Evolutionary conservation across 2,329 filamentous ascomycete species (phyloP).

Genomic region (Botrytis elliptica): DNA sequence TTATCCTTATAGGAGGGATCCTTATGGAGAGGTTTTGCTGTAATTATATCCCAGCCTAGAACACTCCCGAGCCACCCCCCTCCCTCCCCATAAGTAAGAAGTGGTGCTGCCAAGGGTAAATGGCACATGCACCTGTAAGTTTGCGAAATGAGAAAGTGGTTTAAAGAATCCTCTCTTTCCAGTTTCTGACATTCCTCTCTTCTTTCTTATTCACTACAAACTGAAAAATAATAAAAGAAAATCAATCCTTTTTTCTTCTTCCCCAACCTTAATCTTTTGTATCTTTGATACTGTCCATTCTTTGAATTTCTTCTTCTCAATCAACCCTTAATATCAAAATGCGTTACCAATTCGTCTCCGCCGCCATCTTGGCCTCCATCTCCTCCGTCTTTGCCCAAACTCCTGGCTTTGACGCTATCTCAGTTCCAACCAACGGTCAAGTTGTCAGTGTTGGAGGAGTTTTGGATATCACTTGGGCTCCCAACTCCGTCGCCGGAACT

Average conservation of each 20-base stretch:
- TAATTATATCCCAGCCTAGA: slow-evolving; percentile 8
- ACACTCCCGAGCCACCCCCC: not conserved
- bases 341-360: slow-evolving; percentile 34
- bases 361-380: slow-evolving; percentile 33
- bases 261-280: slow-evolving; percentile 23
- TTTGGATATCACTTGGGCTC: slow-evolving; percentile 52
- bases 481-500: slow-evolving; percentile 44
- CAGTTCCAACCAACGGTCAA: slow-evolving; percentile 47
- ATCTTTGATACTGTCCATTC: slow-evolving; percentile 37
- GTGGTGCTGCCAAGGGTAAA: slow-evolving; percentile 11
- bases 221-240: slow-evolving; percentile 13
- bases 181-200: not conserved
- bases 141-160: slow-evolving; percentile 6
- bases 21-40: too few relatives aligned
- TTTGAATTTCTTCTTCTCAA: slow-evolving; percentile 26
- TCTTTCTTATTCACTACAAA: not conserved
- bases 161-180: slow-evolving; percentile 6
- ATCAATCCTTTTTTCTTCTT: not conserved
- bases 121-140: not conserved
- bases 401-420: slow-evolving; percentile 55
- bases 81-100: slow-evolving; percentile 3
- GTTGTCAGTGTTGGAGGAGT: slow-evolving; percentile 49
- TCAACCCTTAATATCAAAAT: slow-evolving; percentile 28
- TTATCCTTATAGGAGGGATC: too few relatives aligned
- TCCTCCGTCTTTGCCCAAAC: slow-evolving; percentile 50